A percentile compares a stretch with the other conserved stretches of the same genome.
phyloP scores from a whole-genome alignment of 768 basidiomycete genomes.

The Artomyces pyxidatus region DNA sequence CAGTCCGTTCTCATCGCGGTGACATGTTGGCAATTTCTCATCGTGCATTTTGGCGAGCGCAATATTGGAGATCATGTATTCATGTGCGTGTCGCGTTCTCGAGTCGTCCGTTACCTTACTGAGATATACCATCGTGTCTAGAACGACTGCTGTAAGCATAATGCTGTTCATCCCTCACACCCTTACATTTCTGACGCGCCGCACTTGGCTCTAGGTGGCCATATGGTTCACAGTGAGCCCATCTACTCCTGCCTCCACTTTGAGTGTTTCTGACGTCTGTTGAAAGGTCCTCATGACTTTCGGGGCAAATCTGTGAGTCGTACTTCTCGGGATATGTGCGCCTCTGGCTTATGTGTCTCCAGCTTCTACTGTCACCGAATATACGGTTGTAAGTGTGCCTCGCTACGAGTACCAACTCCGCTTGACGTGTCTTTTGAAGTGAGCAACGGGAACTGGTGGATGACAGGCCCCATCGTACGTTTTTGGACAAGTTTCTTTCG shows the following conservation, averaged over 20 bases:
- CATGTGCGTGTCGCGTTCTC: background rate
- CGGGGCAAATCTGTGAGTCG: background rate
- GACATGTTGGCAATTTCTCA: background rate
- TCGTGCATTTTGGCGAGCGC: background rate
- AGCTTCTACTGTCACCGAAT: background rate
- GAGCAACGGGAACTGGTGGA: background rate
- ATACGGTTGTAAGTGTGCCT: background rate
- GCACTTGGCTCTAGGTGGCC: background rate
- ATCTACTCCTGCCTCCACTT: background rate
- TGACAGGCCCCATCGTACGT: background rate
- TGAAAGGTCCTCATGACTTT: background rate
- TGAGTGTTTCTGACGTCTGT: background rate
- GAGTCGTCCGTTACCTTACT: no score
- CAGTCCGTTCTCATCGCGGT: background rate
- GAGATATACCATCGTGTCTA: no score
- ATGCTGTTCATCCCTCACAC: no score
- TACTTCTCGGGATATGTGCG: background rate
- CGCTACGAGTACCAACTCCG: no score
- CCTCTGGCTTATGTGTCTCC: background rate
- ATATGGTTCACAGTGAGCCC: background rate
- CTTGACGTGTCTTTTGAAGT: no score
- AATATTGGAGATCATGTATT: background rate
- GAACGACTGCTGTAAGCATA: no score
- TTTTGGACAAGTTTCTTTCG: background rate
- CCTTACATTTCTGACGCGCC: no score